A percentile compares a stretch with the other conserved stretches of the same genome.
Conservation (phyloP, 148 eudicot species). For the Rhododendron williamsianum region DNA sequence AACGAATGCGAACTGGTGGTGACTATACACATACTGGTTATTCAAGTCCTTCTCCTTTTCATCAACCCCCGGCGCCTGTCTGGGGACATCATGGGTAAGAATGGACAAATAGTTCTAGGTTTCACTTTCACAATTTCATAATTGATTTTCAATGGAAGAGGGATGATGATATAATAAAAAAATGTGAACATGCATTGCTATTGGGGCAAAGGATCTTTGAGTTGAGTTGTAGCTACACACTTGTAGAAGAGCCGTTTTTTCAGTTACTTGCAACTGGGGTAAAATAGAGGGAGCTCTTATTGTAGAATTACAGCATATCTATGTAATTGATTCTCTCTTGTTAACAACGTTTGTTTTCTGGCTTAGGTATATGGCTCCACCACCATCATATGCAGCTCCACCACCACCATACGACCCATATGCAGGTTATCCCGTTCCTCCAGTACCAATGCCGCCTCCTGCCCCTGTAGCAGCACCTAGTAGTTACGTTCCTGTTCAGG, state of each 20-base stretch:
- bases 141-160: neutral
- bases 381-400: constrained; percentile 62
- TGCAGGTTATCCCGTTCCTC: constrained; percentile 82
- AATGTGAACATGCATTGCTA: neutral
- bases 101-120: neutral
- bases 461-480: constrained; percentile 76
- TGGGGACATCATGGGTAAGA: constrained; percentile 92
- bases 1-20: constrained; percentile 88
- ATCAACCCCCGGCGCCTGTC: constrained; percentile 87
- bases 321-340: neutral
- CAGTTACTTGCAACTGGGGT: neutral
- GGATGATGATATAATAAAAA: neutral
- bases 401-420: constrained; percentile 85
- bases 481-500: constrained; percentile 89
- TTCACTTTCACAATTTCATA: neutral
- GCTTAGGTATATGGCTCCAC: constrained; percentile 80
- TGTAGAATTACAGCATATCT: neutral
- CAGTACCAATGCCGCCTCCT: constrained; percentile 69
- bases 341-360: neutral
- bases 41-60: constrained; percentile 88
- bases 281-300: neutral
- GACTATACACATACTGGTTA: constrained; percentile 84
- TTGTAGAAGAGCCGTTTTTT: neutral
- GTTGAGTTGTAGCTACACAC: neutral
- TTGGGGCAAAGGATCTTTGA: neutral